Percentiles rank a stretch among this genome's conserved stretches.
Evolutionary conservation across 805 yeast genomes (phyloP).

Genomic region (Danielia reshetovae): DNA sequence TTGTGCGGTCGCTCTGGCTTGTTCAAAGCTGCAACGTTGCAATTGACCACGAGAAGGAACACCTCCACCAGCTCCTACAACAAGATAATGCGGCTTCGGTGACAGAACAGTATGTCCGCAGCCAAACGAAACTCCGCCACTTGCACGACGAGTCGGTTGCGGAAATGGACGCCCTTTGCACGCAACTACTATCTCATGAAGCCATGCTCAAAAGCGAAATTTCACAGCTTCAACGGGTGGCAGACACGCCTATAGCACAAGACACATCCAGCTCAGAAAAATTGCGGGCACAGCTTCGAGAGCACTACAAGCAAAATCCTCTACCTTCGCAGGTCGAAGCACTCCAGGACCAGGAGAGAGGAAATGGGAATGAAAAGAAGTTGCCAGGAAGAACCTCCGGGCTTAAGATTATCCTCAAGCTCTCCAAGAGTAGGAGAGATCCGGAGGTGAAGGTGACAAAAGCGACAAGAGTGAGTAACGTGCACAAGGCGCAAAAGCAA

Average conservation of each 20-base stretch:
- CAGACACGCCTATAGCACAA: conserved; percentile 7
- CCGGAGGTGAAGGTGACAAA: not conserved
- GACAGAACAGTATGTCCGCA: conserved; percentile 3
- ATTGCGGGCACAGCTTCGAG: conserved; percentile 27
- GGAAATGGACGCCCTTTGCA: conserved; percentile 19
- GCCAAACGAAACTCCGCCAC: conserved; percentile 3
- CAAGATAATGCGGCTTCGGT: not conserved
- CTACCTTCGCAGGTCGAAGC: conserved; percentile 38
- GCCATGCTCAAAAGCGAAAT: conserved; percentile 22
- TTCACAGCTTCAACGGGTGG: conserved; percentile 19
- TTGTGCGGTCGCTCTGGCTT: conserved; percentile 40
- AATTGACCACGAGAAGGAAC: conserved; percentile 19
- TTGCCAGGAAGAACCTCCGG: conserved; percentile 10
- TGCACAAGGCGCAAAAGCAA: not conserved
- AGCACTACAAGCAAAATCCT: conserved; percentile 34
- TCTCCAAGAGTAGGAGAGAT: conserved; percentile 1
- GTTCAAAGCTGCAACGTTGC: conserved; percentile 34
- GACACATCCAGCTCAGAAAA: conserved; percentile 8
- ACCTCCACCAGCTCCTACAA: conserved; percentile 16
- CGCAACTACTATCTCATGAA: conserved; percentile 30
- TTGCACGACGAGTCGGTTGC: conserved; percentile 12
- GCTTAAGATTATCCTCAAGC: conserved; percentile 13
- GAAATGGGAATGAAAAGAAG: conserved; percentile 11
- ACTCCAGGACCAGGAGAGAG: conserved; percentile 18
- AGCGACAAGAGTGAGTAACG: conserved; percentile 2